A percentile compares a stretch with the other conserved stretches of the same genome.
These are phyloP conservation scores for Solanum appendiculatum DNA, from an alignment of 257 asterid genomes.

Conservation along the genomic window DNA sequence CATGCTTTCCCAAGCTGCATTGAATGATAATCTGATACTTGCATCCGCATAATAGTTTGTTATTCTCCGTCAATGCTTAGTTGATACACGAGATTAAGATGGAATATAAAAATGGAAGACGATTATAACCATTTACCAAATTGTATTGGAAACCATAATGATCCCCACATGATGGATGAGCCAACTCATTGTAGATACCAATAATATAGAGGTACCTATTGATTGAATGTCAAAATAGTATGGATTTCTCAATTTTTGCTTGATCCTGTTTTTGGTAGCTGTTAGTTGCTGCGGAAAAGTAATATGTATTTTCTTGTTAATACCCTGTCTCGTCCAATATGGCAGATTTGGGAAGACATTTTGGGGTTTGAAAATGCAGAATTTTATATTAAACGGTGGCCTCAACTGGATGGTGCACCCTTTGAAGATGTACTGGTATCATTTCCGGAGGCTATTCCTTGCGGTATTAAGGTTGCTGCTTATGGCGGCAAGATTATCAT, in stretches of 20 bases:
- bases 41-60: background rate
- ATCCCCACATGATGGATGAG: background rate
- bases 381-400: slow-evolving; percentile 91
- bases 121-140: background rate
- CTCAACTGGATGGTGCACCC: slow-evolving; percentile 61
- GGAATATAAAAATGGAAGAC: background rate
- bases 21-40: background rate
- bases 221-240: background rate
- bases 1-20: background rate
- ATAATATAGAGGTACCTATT: background rate
- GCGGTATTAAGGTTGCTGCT: slow-evolving; percentile 83
- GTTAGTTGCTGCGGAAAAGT: background rate
- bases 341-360: slow-evolving; percentile 98
- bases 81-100: background rate
- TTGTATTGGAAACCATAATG: background rate
- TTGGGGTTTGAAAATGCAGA: slow-evolving; percentile 97
- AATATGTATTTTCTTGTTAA: background rate
- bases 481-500: slow-evolving; percentile 78
- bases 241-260: background rate
- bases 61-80: background rate
- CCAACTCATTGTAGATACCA: background rate
- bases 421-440: slow-evolving; percentile 71
- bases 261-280: background rate
- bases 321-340: slow-evolving; percentile 1
- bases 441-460: slow-evolving; percentile 91